phyloP scores from a whole-genome alignment of 106 monocot genomes.

The Apostasia ramifera region DNA sequence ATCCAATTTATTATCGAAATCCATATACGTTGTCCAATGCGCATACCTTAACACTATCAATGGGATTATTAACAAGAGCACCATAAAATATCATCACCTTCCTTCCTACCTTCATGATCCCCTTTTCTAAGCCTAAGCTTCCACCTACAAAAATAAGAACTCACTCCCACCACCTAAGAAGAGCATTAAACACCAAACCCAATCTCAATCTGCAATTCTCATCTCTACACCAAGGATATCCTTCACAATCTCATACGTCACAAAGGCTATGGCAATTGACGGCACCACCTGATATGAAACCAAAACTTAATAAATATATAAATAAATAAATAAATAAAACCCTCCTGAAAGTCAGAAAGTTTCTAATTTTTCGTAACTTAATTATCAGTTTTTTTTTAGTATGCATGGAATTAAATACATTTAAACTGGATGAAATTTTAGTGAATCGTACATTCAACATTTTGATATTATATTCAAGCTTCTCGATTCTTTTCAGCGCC shows the following conservation, averaged over 20 bases:
- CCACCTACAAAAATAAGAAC: slow-evolving; percentile 27
- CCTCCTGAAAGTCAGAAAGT: too few species aligned
- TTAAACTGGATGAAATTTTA: too few species aligned
- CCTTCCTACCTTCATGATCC: not conserved
- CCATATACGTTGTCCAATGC: not conserved
- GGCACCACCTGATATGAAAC: slow-evolving; percentile 66
- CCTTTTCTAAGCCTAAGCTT: not conserved
- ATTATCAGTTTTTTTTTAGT: too few species aligned
- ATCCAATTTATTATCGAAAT: not conserved
- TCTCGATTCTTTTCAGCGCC: too few species aligned
- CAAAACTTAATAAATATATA: too few species aligned
- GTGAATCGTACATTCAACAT: too few species aligned
- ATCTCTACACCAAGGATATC: slow-evolving; percentile 94
- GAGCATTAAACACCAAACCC: not conserved
- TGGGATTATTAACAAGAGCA: not conserved
- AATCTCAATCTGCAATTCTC: slow-evolving; percentile 83
- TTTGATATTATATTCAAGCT: too few species aligned
- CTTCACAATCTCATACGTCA: slow-evolving; percentile 84
- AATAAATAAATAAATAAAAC: too few species aligned
- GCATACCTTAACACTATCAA: not conserved
- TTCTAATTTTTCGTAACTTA: too few species aligned
- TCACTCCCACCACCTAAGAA: not conserved
- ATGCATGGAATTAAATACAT: too few species aligned
- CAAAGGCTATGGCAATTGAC: slow-evolving; percentile 94
- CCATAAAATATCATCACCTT: not conserved